These are phyloP conservation scores for Syncephalastrum contaminatum DNA, from an alignment of 371 early-diverging fungal genomes.

Conservation along the genomic window DNA sequence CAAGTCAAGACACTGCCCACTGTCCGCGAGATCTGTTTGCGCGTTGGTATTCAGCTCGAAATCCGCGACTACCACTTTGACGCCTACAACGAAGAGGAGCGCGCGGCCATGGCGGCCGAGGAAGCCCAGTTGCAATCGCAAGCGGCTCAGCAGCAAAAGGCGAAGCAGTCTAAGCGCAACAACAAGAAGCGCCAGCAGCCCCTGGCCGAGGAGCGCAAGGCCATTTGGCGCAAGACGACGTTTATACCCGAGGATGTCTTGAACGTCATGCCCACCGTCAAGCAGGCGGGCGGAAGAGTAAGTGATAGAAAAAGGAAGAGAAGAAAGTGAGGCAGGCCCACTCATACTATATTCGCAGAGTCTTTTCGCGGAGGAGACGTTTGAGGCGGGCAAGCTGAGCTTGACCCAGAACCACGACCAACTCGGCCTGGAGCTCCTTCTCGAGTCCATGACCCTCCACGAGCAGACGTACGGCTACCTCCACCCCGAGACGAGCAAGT, in stretches of 20 bases:
- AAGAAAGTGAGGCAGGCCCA: background rate
- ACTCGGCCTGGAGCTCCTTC: conserved; percentile 77
- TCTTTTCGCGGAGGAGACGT: conserved; percentile 85
- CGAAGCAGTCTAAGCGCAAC: conserved; percentile 42
- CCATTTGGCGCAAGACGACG: conserved; percentile 35
- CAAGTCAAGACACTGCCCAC: conserved; percentile 61
- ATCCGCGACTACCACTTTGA: conserved; percentile 72
- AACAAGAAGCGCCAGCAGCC: conserved; percentile 12
- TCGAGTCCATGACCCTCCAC: conserved; percentile 82
- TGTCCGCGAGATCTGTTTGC: conserved; percentile 82
- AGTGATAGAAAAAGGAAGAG: conserved; percentile 5
- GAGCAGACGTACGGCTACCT: conserved; percentile 92
- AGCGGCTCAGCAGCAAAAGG: conserved; percentile 40
- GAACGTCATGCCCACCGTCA: conserved; percentile 81
- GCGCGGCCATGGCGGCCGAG: conserved; percentile 39
- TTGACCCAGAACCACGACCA: conserved; percentile 80
- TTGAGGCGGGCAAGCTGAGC: conserved; percentile 83
- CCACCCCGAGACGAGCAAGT: conserved; percentile 85
- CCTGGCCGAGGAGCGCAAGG: conserved; percentile 14
- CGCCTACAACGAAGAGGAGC: conserved; percentile 45
- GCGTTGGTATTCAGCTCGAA: conserved; percentile 82
- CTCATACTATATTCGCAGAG: conserved; percentile 31
- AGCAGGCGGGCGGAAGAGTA: conserved; percentile 64
- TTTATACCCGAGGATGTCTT: conserved; percentile 78
- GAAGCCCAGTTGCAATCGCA: conserved; percentile 26